Conservation (phyloP, 352 stramenopile species). For the Phytophthora capsici region DNA sequence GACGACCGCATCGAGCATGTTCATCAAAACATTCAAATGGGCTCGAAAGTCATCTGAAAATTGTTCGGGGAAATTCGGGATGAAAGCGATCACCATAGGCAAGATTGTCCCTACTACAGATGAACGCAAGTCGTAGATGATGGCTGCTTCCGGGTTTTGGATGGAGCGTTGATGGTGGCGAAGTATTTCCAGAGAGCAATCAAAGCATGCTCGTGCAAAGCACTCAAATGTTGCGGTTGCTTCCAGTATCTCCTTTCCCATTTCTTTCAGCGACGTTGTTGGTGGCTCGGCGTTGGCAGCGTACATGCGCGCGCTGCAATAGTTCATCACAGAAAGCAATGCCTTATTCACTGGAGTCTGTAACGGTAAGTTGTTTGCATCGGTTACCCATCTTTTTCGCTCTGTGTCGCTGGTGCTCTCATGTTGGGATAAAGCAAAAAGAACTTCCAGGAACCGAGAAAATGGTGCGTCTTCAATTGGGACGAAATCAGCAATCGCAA, state of each 20-base stretch:
- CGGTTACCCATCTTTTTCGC: constrained; percentile 18
- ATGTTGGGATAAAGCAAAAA: constrained; percentile 45
- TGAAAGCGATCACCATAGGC: constrained; percentile 50
- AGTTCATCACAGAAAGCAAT: constrained; percentile 55
- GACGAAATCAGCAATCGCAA: constrained; percentile 49
- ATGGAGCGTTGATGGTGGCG: neutral
- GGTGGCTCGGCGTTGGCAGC: constrained; percentile 31
- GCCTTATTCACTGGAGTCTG: constrained; percentile 48
- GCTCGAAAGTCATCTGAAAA: constrained; percentile 38
- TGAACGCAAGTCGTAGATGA: constrained; percentile 24
- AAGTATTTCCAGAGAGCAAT: constrained; percentile 40
- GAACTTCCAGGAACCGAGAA: constrained; percentile 35
- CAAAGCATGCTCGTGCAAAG: constrained; percentile 53
- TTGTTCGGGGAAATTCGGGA: constrained; percentile 47
- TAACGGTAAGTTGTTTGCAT: constrained; percentile 19
- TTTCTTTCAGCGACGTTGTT: constrained; percentile 23
- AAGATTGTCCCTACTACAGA: constrained; percentile 57
- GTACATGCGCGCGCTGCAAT: constrained; percentile 50
- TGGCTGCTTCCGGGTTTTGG: neutral
- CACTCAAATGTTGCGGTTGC: constrained; percentile 44
- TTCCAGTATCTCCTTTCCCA: constrained; percentile 24
- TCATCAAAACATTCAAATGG: constrained; percentile 38
- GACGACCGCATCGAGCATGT: constrained; percentile 32
- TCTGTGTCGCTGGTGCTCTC: constrained; percentile 30
- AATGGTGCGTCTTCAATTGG: constrained; percentile 37